These are phyloP conservation scores for Paramecium bursaria DNA, from an alignment of 73 alveolate genomes.

Conservation along the genomic window DNA sequence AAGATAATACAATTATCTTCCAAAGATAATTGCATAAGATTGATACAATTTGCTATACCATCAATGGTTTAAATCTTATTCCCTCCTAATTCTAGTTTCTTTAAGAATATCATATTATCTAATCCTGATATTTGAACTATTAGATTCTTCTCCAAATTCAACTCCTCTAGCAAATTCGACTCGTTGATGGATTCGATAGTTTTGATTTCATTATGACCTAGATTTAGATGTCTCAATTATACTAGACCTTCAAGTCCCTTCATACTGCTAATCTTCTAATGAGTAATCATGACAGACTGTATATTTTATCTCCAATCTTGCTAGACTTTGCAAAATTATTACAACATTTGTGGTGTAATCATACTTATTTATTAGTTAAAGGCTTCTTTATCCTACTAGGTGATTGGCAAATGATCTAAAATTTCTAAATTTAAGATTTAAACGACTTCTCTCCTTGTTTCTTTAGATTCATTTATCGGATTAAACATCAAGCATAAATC, in stretches of 20 bases:
- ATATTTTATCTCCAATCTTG: constrained; percentile 77
- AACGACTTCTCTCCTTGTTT: constrained; percentile 71
- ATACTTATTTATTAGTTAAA: constrained; percentile 4
- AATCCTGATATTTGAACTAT: constrained; percentile 85
- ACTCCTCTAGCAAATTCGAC: constrained; percentile 87
- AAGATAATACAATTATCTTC: constrained; percentile 90
- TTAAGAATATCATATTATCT: constrained; percentile 74
- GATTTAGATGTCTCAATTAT: constrained; percentile 77
- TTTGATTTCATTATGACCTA: constrained; percentile 86
- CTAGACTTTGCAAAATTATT: constrained; percentile 50
- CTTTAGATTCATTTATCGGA: constrained; percentile 77
- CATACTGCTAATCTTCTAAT: constrained; percentile 72
- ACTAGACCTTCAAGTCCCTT: constrained; percentile 72
- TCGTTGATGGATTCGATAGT: constrained; percentile 87
- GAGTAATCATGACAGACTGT: constrained; percentile 75
- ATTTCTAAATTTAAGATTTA: constrained; percentile 47
- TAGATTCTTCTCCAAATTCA: constrained; percentile 90
- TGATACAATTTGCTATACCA: constrained; percentile 36
- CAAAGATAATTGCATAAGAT: constrained; percentile 88
- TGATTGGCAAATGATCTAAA: constrained; percentile 72
- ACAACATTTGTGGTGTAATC: constrained; percentile 43
- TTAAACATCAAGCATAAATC: constrained; percentile 77
- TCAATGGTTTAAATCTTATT: constrained; percentile 80
- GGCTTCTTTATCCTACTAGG: constrained; percentile 74
- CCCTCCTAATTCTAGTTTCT: constrained; percentile 87